These are phyloP conservation scores for Pythium pyrilobum DNA, from an alignment of 352 stramenopile species.

Conservation along the genomic window DNA sequence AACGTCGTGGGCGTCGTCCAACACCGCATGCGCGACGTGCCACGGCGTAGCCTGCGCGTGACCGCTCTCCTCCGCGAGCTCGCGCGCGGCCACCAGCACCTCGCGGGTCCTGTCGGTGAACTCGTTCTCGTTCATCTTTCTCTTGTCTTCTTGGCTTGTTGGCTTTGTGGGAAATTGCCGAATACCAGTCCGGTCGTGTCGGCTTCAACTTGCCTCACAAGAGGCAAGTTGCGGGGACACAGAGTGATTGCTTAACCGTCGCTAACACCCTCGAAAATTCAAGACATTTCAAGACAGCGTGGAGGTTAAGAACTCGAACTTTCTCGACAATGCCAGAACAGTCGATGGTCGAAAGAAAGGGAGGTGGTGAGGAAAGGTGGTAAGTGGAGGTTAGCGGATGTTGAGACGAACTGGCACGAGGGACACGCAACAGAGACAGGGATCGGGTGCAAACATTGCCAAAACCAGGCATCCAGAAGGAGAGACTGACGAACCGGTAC, in stretches of 20 bases:
- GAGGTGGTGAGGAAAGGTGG: neutral
- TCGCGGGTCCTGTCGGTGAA: conserved; percentile 81
- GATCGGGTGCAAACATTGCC: conserved; percentile 1
- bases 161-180: conserved; percentile 11
- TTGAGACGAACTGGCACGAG: neutral
- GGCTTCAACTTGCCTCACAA: conserved; percentile 1
- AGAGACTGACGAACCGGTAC: neutral
- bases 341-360: too few species aligned
- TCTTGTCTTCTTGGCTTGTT: neutral
- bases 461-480: neutral
- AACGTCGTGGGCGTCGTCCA: conserved; percentile 57
- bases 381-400: conserved; percentile 1
- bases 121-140: conserved; percentile 61
- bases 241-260: conserved; percentile 11
- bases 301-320: neutral
- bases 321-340: conserved; percentile 19
- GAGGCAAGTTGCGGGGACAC: neutral
- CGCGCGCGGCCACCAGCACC: conserved; percentile 39
- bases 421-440: neutral
- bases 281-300: neutral
- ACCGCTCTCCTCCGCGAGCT: conserved; percentile 55
- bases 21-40: conserved; percentile 62
- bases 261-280: conserved; percentile 1
- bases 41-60: conserved; percentile 75
- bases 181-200: neutral